Percentiles rank a stretch among this genome's conserved stretches.
These are phyloP conservation scores for Thermoascus crustaceus DNA, from an alignment of 2,329 filamentous ascomycete genomes.

Conservation along the genomic window DNA sequence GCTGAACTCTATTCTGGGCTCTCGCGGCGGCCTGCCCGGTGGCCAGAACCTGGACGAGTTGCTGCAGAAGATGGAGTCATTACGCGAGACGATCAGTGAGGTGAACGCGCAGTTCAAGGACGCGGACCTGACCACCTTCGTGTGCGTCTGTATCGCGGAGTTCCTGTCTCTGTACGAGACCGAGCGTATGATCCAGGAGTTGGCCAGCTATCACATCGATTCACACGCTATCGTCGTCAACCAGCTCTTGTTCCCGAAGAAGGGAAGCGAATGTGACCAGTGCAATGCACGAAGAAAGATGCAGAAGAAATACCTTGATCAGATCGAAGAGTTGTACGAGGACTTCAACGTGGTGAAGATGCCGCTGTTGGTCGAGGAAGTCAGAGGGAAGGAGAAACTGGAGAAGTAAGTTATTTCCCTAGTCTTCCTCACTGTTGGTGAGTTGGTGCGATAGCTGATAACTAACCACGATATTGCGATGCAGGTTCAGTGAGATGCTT, in stretches of 20 bases:
- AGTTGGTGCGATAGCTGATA: conserved; percentile 10
- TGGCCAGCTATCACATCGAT: conserved; percentile 87
- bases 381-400: conserved; percentile 86
- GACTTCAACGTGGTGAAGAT: conserved; percentile 99
- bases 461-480: conserved; percentile 1
- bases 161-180: conserved; percentile 97
- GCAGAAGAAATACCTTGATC: conserved; percentile 98
- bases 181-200: conserved; percentile 98
- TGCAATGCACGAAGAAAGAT: conserved; percentile 92
- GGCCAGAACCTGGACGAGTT: conserved; percentile 90
- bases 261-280: conserved; percentile 81
- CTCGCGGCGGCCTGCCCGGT: conserved; percentile 68
- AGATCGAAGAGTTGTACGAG: conserved; percentile 97
- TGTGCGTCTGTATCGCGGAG: conserved; percentile 97
- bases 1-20: conserved; percentile 84
- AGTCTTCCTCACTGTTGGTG: neutral
- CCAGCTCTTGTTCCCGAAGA: conserved; percentile 87
- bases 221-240: conserved; percentile 98
- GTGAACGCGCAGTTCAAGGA: conserved; percentile 99
- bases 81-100: conserved; percentile 87
- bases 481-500: conserved; percentile 43
- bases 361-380: conserved; percentile 91
- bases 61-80: conserved; percentile 85
- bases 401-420: conserved; percentile 54
- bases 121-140: conserved; percentile 87